phyloP scores from a whole-genome alignment of 768 basidiomycete genomes.

The Lepiota brunneoincarnata region DNA sequence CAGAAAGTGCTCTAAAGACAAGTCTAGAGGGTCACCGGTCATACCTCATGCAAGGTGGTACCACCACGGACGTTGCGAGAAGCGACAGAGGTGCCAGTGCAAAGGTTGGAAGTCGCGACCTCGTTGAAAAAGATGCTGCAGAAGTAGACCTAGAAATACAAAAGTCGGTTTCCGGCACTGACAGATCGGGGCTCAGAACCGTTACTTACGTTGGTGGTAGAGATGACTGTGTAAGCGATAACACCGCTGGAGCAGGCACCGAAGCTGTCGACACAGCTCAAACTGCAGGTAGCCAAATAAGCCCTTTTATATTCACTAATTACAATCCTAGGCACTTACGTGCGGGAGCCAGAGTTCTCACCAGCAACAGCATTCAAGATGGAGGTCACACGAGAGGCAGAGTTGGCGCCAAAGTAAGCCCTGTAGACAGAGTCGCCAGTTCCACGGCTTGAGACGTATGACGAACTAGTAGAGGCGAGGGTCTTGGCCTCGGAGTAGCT shows the following conservation, averaged over 20 bases:
- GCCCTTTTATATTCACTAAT: neutral
- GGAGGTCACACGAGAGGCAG: constrained; percentile 32
- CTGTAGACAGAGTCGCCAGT: constrained; percentile 34
- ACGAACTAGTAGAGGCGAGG: constrained; percentile 29
- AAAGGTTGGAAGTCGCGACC: constrained; percentile 33
- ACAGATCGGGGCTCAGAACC: too few species aligned
- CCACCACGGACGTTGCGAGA: constrained; percentile 46
- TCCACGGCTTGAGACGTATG: constrained; percentile 35
- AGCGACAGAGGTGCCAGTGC: constrained; percentile 40
- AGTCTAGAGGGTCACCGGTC: too few species aligned
- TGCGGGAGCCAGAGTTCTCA: constrained; percentile 37
- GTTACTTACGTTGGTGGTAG: constrained; percentile 39
- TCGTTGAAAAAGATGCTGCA: constrained; percentile 48
- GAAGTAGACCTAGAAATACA: constrained; percentile 36
- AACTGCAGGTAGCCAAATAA: constrained; percentile 18
- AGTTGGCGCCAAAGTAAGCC: constrained; percentile 36
- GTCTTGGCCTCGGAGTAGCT: constrained; percentile 40
- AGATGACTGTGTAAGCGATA: constrained; percentile 42
- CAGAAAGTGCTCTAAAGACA: too few species aligned
- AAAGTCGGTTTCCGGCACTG: neutral
- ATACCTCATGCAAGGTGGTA: constrained; percentile 44
- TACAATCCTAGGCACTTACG: constrained; percentile 22
- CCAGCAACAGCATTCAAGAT: constrained; percentile 36
- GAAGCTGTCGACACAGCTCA: constrained; percentile 40
- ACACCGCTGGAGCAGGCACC: constrained; percentile 35